Conservation (phyloP, 768 basidiomycete species). For the Rhizopogon vulgaris region DNA sequence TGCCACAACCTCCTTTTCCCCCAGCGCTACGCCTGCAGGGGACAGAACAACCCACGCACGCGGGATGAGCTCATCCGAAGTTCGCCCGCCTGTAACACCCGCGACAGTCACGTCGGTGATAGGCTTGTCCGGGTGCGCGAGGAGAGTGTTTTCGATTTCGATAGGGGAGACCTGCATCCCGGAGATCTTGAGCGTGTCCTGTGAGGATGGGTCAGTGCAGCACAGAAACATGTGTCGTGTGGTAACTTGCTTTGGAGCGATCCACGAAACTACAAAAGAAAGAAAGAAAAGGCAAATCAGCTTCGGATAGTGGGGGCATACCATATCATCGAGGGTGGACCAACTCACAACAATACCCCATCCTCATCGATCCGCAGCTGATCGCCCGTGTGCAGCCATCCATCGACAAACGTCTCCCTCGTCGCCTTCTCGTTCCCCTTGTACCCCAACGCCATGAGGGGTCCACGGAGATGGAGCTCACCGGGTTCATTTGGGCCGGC, state of each 20-base stretch:
- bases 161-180: conserved; percentile 67
- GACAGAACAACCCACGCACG: conserved; percentile 69
- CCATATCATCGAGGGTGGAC: background rate
- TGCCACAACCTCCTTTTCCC: conserved; percentile 32
- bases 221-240: conserved; percentile 12
- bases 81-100: conserved; percentile 61
- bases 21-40: conserved; percentile 40
- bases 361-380: conserved; percentile 47
- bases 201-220: background rate
- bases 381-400: conserved; percentile 72
- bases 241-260: conserved; percentile 47
- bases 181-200: conserved; percentile 71
- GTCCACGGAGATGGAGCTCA: conserved; percentile 50
- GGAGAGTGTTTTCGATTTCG: conserved; percentile 60
- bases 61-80: conserved; percentile 60
- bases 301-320: background rate
- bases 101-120: conserved; percentile 61
- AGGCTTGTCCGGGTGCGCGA: conserved; percentile 50
- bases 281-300: background rate
- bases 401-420: conserved; percentile 50
- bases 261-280: conserved; percentile 51
- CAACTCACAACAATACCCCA: conserved; percentile 53
- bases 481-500: conserved; percentile 51
- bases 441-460: conserved; percentile 52
- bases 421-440: conserved; percentile 61